These are phyloP conservation scores for Alternaria tenuissima DNA, from an alignment of 2,329 filamentous ascomycete species.

Conservation along the genomic window DNA sequence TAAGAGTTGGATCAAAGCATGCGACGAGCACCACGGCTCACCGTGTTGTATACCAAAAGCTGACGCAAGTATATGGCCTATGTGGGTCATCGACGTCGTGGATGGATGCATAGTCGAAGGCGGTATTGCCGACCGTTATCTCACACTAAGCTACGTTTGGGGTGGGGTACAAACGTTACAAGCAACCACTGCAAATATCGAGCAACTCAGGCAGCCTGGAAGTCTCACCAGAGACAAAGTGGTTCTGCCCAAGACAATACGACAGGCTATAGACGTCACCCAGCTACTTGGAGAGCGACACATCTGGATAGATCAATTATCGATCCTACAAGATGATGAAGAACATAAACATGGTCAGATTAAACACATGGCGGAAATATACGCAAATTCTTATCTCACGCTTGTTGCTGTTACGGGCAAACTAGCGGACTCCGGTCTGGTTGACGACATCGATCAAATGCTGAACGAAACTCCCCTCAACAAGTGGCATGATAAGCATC, in stretches of 20 bases:
- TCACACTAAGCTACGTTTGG: neutral
- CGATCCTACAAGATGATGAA: neutral
- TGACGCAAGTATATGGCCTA: neutral
- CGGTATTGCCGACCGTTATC: neutral
- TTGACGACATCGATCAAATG: neutral
- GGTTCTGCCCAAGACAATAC: neutral
- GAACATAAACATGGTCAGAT: neutral
- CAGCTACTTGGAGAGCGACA: neutral
- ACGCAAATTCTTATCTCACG: neutral
- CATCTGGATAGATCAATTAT: neutral
- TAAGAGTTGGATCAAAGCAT: neutral
- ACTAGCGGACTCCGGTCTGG: neutral
- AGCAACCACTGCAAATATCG: rapidly evolving
- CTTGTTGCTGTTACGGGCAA: neutral
- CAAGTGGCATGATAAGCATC: too few species aligned
- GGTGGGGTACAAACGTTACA: neutral
- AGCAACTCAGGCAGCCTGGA: neutral
- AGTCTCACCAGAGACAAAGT: rapidly evolving
- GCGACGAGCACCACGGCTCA: neutral
- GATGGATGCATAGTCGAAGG: neutral
- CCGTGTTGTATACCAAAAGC: neutral
- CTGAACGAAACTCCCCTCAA: neutral
- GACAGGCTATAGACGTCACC: neutral
- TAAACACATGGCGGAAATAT: neutral
- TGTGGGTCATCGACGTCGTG: neutral